A percentile compares a stretch with the other conserved stretches of the same genome.
phyloP scores from a whole-genome alignment of 805 yeast species.

The Debaryomyces hansenii region DNA sequence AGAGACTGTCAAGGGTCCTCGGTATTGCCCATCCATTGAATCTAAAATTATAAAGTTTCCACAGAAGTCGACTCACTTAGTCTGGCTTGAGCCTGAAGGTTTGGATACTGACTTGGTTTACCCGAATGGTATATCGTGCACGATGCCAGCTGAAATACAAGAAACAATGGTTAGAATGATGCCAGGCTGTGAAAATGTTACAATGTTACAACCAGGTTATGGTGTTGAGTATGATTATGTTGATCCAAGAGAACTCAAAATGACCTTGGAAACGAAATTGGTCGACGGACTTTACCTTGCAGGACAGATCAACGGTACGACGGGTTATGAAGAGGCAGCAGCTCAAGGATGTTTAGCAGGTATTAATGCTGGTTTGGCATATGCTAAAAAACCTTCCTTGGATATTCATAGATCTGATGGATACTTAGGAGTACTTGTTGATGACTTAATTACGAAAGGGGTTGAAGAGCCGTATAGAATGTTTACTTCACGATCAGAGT shows the following conservation, averaged over 20 bases:
- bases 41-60: slow-evolving; percentile 81
- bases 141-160: slow-evolving; percentile 96
- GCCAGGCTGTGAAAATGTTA: slow-evolving; percentile 84
- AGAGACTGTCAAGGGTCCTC: slow-evolving; percentile 93
- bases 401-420: slow-evolving; percentile 76
- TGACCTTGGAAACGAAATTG: slow-evolving; percentile 77
- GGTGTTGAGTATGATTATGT: slow-evolving; percentile 99
- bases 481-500: slow-evolving; percentile 97
- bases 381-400: slow-evolving; percentile 42
- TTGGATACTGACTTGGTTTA: slow-evolving; percentile 81
- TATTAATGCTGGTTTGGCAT: slow-evolving; percentile 80
- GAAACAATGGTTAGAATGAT: slow-evolving; percentile 68
- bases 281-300: slow-evolving; percentile 82
- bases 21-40: slow-evolving; percentile 97
- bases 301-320: slow-evolving; percentile 98
- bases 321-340: slow-evolving; percentile 99
- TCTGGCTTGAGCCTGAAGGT: slow-evolving; percentile 98
- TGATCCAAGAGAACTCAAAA: slow-evolving; percentile 83
- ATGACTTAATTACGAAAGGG: slow-evolving; percentile 92
- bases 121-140: slow-evolving; percentile 94
- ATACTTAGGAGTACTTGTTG: slow-evolving; percentile 87
- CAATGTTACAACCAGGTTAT: slow-evolving; percentile 93
- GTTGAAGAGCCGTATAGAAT: slow-evolving; percentile 96
- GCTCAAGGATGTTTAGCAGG: slow-evolving; percentile 97
- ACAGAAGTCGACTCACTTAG: slow-evolving; percentile 70